Base-by-base conservation (phyloP, 2,329 filamentous ascomycete species). In the Fusarium virguliforme region DNA sequence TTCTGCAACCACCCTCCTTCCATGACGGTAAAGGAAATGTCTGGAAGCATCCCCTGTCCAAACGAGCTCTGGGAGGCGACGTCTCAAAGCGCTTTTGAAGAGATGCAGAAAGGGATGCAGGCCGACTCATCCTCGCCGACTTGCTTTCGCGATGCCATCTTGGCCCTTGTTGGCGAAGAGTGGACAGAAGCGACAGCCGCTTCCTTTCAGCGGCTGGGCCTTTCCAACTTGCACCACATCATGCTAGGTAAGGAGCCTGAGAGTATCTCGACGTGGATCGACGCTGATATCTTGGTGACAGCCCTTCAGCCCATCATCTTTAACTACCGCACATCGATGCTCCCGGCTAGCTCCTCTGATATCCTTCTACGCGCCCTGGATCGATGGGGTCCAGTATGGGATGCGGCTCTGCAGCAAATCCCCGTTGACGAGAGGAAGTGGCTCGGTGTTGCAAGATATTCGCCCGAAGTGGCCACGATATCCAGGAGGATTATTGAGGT, bases 321-420 rank as follows among this genome's bases (percentile, higher is more conserved):
- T 6, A 58, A 71, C 28, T 53, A 57, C 6, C 71, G 62, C 5
- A 61, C 51, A 6, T 59, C 68, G 1, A 18, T 65, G 4, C 35
- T 63, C 2, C 59, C 56, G 7, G 6, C 10, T 1, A 50, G 34
- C 1, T 53, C 55, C 10, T 34, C 24, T 3, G 12, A 18, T 2
- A 24, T 66, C 18, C 2, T 74, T 0, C 18, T 69, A 0, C 46
- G 57, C 3, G 62, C 61, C 2, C 12, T 74, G 0, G 54, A 71
- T n/a, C 69, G 72, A 22, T 74, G 72, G 72, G 34, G 54, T 1
- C 18, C 3, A 22, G 46, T 74, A 2, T 74, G 71, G 71, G 1
- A 2, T 0, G 9, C 30, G 6, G 64, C 67, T 1, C 34, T 55
- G 3, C 9, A 37, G 0, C 46, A 57, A 6, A 18, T 71, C 4